These are phyloP conservation scores for Escovopsis weberi DNA, from an alignment of 2,329 filamentous ascomycete genomes.

Conservation along the genomic window DNA sequence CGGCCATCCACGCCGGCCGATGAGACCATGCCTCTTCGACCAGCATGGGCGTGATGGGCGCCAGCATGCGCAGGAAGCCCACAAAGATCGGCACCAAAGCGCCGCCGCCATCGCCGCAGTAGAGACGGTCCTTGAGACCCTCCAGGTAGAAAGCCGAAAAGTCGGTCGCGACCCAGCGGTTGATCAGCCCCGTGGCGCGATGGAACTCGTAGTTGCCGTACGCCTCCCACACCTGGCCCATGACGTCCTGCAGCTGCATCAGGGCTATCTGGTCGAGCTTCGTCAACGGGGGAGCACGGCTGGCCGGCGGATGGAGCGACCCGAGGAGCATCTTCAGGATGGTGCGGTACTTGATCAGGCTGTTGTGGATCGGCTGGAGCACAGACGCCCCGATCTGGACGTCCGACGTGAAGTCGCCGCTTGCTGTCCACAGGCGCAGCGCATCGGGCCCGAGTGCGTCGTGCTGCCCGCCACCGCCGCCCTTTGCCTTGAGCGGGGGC, in stretches of 20 bases:
- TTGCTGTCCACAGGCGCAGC: conserved; percentile 79
- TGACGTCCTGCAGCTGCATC: conserved; percentile 54
- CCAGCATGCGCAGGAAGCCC: conserved; percentile 63
- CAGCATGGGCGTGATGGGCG: conserved; percentile 66
- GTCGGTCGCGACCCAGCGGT: conserved; percentile 68
- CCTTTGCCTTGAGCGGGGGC: conserved; percentile 50
- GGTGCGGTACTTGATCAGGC: conserved; percentile 73
- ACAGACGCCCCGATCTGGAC: conserved; percentile 68
- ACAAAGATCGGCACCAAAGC: conserved; percentile 52
- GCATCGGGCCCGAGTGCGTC: conserved; percentile 76
- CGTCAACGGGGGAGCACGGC: conserved; percentile 32
- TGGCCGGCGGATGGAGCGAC: conserved; percentile 44
- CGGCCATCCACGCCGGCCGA: conserved; percentile 49
- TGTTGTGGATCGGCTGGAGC: conserved; percentile 60
- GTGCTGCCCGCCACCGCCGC: conserved; percentile 31
- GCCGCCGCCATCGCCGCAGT: conserved; percentile 61
- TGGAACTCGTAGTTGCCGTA: conserved; percentile 70
- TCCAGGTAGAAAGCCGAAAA: conserved; percentile 93
- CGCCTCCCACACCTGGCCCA: conserved; percentile 46
- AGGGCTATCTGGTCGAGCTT: conserved; percentile 62
- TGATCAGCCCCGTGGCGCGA: conserved; percentile 57
- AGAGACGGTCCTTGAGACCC: conserved; percentile 78
- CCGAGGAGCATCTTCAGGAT: conserved; percentile 87
- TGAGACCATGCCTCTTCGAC: conserved; percentile 83
- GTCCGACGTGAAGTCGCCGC: conserved; percentile 82